Percentiles rank a stretch among this genome's conserved stretches.
These are phyloP conservation scores for Miscanthus lutarioriparius DNA, from an alignment of 176 grass and related monocot genomes.

Conservation along the genomic window DNA sequence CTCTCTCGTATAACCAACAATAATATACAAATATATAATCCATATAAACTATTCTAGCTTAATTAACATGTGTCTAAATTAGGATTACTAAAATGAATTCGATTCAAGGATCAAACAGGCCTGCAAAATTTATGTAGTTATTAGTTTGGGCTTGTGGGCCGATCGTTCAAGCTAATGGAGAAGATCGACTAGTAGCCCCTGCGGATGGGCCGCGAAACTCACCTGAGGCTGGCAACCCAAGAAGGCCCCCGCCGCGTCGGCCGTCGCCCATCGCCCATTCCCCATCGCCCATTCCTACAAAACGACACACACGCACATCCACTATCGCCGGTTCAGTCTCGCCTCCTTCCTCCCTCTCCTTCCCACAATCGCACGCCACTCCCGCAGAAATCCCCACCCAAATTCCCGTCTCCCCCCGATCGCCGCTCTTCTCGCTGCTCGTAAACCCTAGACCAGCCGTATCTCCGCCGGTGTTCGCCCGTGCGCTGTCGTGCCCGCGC, in stretches of 20 bases:
- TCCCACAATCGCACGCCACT: constrained; percentile 14
- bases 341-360: neutral
- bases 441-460: constrained; percentile 20
- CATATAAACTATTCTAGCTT: no score
- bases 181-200: no score
- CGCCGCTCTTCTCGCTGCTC: neutral
- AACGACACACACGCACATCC: neutral
- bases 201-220: neutral
- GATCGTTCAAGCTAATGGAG: no score
- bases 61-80: no score
- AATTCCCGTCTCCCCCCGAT: constrained; percentile 24
- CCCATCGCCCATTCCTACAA: neutral
- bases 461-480: neutral
- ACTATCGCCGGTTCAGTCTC: neutral
- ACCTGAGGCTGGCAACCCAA: neutral
- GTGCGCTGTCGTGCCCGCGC: neutral
- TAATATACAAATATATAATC: no score
- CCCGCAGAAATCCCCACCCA: constrained; percentile 18
- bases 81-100: no score
- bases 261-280: neutral
- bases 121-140: no score
- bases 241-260: neutral
- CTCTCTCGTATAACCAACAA: no score
- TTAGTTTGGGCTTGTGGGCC: no score
- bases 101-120: no score